Evolutionary conservation across 208 protist species (phyloP), one percentile per base, ranked within the genome.

Genomic region (Angomonas ambiguus): DNA sequence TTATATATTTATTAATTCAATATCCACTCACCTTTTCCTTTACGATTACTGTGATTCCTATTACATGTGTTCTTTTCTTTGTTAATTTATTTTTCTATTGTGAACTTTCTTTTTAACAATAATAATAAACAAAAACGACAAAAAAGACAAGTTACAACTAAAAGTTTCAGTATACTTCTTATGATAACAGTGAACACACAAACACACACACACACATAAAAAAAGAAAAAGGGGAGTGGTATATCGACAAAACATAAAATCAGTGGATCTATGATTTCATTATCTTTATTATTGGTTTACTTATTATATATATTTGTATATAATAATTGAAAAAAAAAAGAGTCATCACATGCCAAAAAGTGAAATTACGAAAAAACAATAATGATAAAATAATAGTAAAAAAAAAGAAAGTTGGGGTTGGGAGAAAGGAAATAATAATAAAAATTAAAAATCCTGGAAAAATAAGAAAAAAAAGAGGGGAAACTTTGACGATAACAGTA

Each of bases 271-370:
- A 45, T 45, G 16, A 45, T 56, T 56, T 5, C 27, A 56, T 22
- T n/a, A n/a, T n/a, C n/a, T 11, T 48, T 48, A 48, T 48, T 48
- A 48, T 48, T 48, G 18, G 11, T 48, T 20, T 48, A 20, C 32
- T 56, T 48, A 48, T 48, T 48, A 48, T 61, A 8, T 20, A 4
- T 48, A 31, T 48, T 20, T 63, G 16, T 25, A 41, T 48, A 45
- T 51, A n/a, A n/a, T n/a, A n/a, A n/a, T n/a, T n/a, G n/a, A 51
- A 66, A 56, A 22, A 57, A 56, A 66, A 66, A 66, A 18, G 61
- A 56, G 42, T 22, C 28, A 24, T 30, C 8, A 48, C 0, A 1
- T 49, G 32, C 22, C 13, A 64, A 51, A 38, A 20, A n/a, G n/a
- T n/a, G n/a, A n/a, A n/a, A n/a, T n/a, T n/a, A n/a, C n/a, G n/a